Conservation (phyloP, 345 rosid species). For the Eucalyptus albens region DNA sequence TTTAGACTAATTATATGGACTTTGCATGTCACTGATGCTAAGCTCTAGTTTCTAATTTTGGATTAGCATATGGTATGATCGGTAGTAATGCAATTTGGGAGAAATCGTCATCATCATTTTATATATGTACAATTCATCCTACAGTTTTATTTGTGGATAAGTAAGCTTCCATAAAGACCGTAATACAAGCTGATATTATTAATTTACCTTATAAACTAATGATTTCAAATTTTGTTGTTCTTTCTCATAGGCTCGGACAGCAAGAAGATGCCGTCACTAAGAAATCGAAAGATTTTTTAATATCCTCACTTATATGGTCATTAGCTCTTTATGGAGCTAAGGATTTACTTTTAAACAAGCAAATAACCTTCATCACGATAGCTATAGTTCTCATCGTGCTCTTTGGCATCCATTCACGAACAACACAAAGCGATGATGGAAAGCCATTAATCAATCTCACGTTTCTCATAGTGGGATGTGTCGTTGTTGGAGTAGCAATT, state of each 20-base stretch:
- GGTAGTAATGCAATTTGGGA: background rate
- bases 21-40: background rate
- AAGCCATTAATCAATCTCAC: background rate
- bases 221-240: background rate
- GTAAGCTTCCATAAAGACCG: background rate
- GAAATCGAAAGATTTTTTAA: background rate
- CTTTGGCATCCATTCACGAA: background rate
- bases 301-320: background rate
- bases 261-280: background rate
- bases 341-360: background rate
- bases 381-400: background rate
- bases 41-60: background rate
- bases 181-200: background rate
- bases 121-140: background rate
- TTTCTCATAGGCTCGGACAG: background rate
- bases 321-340: background rate
- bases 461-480: background rate
- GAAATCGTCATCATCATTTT: background rate
- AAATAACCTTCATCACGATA: background rate
- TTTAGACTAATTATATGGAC: background rate
- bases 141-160: background rate
- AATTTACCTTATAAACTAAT: background rate
- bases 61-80: background rate
- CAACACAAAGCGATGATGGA: background rate
- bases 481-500: background rate